Conservation (phyloP, 495 filamentous ascomycete species). For the Tuber indicum region DNA sequence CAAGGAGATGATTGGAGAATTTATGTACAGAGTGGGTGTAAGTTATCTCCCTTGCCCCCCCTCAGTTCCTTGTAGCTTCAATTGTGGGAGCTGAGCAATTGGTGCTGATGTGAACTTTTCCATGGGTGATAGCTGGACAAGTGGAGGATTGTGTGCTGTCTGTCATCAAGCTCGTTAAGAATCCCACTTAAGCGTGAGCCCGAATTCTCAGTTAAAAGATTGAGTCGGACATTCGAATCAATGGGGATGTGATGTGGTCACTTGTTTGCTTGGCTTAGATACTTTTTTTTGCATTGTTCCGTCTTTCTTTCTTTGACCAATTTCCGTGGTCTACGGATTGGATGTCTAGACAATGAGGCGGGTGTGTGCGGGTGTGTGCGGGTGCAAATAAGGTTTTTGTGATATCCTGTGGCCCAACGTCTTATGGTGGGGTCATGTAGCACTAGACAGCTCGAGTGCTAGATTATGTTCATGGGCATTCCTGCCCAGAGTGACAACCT, state of each 20-base stretch:
- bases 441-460: neutral
- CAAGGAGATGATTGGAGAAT: neutral
- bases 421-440: neutral
- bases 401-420: neutral
- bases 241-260: neutral
- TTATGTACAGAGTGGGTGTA: neutral
- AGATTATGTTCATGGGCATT: neutral
- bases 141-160: neutral
- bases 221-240: neutral
- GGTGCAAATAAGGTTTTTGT: neutral
- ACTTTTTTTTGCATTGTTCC: neutral
- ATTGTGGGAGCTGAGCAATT: neutral
- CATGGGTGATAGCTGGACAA: neutral
- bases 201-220: neutral
- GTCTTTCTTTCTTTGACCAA: neutral
- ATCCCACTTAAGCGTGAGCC: neutral
- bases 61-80: neutral
- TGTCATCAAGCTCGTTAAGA: neutral
- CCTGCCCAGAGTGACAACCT: no score
- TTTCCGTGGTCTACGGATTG: neutral
- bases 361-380: neutral
- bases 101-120: neutral
- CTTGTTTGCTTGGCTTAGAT: neutral
- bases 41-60: neutral
- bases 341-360: neutral